A percentile compares a stretch with the other conserved stretches of the same genome.
Evolutionary conservation across 495 filamentous ascomycete genomes (phyloP).

Genomic region (Talaromyces borbonicus): DNA sequence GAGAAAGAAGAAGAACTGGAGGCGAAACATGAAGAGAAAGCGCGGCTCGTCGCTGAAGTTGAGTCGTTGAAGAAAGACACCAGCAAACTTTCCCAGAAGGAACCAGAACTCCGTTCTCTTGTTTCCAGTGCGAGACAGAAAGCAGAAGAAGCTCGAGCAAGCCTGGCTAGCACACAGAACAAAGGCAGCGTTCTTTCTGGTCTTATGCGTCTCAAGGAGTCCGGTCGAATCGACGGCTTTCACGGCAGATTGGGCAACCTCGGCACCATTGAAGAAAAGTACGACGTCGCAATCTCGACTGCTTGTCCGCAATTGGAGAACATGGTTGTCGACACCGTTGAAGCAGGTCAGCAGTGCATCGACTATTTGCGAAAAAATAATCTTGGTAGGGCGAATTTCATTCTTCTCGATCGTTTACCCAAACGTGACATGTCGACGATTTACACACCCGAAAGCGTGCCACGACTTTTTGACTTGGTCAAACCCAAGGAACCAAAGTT

Average conservation of each 20-base stretch:
- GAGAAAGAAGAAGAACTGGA: slow-evolving; percentile 67
- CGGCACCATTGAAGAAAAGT: slow-evolving; percentile 87
- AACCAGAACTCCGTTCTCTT: slow-evolving; percentile 68
- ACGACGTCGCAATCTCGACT: slow-evolving; percentile 94
- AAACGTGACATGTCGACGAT: slow-evolving; percentile 64
- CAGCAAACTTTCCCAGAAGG: slow-evolving; percentile 58
- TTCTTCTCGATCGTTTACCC: slow-evolving; percentile 80
- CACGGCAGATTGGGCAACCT: slow-evolving; percentile 92
- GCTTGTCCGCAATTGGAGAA: slow-evolving; percentile 88
- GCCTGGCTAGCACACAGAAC: slow-evolving; percentile 77
- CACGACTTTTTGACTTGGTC: slow-evolving; percentile 86
- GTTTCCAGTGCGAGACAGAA: slow-evolving; percentile 85
- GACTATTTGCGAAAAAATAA: slow-evolving; percentile 96
- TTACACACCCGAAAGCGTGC: slow-evolving; percentile 83
- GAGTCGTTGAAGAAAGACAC: slow-evolving; percentile 60
- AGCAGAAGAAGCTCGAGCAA: slow-evolving; percentile 88
- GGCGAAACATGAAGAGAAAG: slow-evolving; percentile 61
- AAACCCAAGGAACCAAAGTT: slow-evolving; percentile 81
- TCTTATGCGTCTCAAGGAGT: slow-evolving; percentile 90
- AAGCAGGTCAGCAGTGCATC: slow-evolving; percentile 93
- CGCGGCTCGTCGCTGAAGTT: slow-evolving; percentile 62
- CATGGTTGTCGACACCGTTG: slow-evolving; percentile 89
- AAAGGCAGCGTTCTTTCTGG: slow-evolving; percentile 87
- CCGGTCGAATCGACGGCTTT: slow-evolving; percentile 92
- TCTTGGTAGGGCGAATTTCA: slow-evolving; percentile 93